phyloP scores from a whole-genome alignment of 768 basidiomycete genomes.

The Xerocomus potaroensis region DNA sequence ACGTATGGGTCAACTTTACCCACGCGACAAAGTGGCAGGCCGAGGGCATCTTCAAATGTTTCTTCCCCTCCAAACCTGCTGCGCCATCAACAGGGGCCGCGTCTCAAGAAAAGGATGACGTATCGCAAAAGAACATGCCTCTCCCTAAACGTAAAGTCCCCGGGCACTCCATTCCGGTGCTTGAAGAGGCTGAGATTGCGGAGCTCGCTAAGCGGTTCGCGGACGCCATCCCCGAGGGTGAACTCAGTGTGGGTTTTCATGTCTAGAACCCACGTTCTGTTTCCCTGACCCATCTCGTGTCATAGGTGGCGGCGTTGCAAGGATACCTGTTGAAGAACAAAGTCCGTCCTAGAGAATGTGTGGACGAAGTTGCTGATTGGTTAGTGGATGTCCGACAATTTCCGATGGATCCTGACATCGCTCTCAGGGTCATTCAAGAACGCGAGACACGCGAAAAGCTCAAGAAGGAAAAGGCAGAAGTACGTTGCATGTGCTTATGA shows the following conservation, averaged over 20 bases:
- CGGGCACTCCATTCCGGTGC: slow-evolving; percentile 57
- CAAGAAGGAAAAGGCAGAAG: slow-evolving; percentile 73
- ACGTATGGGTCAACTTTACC: slow-evolving; percentile 89
- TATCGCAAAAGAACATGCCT: slow-evolving; percentile 64
- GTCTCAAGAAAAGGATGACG: slow-evolving; percentile 33
- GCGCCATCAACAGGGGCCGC: slow-evolving; percentile 9
- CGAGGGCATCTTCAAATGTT: slow-evolving; percentile 90
- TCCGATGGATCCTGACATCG: slow-evolving; percentile 3
- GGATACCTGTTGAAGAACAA: slow-evolving; percentile 88
- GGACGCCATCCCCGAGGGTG: slow-evolving; percentile 80
- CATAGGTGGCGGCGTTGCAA: slow-evolving; percentile 76
- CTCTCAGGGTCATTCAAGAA: slow-evolving; percentile 58
- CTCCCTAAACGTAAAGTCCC: slow-evolving; percentile 59
- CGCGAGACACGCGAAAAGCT: slow-evolving; percentile 81
- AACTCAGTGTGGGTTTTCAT: slow-evolving; percentile 72
- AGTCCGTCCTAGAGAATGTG: slow-evolving; percentile 82
- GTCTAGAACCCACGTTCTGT: neutral
- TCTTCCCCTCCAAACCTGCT: slow-evolving; percentile 67
- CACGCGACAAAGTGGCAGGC: slow-evolving; percentile 92
- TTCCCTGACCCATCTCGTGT: neutral
- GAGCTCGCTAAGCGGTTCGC: slow-evolving; percentile 79
- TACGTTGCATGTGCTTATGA: slow-evolving; percentile 20
- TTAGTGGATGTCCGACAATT: slow-evolving; percentile 21
- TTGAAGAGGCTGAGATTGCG: slow-evolving; percentile 73
- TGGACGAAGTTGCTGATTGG: slow-evolving; percentile 78